Percentiles rank a stretch among this genome's conserved stretches.
These are phyloP conservation scores for Syzygium jambos DNA, from an alignment of 345 rosid species.

Conservation along the genomic window DNA sequence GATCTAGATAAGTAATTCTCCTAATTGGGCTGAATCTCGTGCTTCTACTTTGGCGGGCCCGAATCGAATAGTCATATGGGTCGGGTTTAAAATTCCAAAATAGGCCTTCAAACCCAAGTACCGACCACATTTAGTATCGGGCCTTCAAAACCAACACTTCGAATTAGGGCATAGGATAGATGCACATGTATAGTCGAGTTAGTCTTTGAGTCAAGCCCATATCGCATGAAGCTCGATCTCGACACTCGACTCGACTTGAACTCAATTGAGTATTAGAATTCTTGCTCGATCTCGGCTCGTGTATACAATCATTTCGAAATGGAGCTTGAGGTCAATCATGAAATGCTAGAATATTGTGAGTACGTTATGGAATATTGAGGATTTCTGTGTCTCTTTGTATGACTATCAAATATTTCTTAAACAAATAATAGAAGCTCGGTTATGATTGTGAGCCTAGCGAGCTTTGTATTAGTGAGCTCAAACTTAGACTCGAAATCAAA, in stretches of 20 bases:
- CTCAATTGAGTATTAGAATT: background rate
- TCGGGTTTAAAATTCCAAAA: background rate
- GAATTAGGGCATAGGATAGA: background rate
- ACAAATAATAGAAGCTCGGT: background rate
- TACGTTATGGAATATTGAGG: background rate
- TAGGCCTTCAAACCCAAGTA: background rate
- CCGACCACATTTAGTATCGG: background rate
- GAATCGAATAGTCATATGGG: background rate
- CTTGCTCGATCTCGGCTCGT: background rate
- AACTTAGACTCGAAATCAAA: background rate
- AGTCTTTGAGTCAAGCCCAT: no score
- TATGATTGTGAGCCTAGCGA: background rate
- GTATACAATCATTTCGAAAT: background rate
- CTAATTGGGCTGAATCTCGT: background rate
- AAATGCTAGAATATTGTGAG: no score
- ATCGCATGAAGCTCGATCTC: background rate
- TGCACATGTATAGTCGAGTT: background rate
- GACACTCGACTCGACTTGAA: background rate
- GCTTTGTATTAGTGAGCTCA: background rate
- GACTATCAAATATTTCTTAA: background rate
- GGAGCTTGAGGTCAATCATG: background rate
- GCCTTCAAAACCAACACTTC: background rate
- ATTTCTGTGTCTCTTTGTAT: background rate
- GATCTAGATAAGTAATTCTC: background rate
- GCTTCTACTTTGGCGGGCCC: background rate